phyloP scores from a whole-genome alignment of 163 green algal species.

The Chlamydomonas reinhardtii region DNA sequence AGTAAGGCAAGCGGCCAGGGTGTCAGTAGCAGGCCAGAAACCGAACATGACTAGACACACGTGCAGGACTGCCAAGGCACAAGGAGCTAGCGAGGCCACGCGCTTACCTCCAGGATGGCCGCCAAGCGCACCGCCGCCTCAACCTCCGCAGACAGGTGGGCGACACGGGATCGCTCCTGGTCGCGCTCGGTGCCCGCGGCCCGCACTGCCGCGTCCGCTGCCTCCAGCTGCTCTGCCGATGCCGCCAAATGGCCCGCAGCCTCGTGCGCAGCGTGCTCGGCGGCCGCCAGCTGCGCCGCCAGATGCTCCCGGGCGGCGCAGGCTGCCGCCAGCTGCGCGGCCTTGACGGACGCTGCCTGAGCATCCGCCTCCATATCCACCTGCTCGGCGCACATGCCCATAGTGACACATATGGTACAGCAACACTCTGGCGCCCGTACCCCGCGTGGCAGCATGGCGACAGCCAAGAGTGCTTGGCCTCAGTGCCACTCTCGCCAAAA shows the following conservation, averaged over 20 bases:
- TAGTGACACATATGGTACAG: no score
- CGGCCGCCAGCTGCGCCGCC: not conserved
- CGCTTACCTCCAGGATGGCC: not conserved
- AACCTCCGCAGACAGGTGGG: not conserved
- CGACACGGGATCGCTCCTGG: not conserved
- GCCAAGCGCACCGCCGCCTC: not conserved
- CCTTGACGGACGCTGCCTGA: not conserved
- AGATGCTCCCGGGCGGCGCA: not conserved
- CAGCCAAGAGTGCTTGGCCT: no score
- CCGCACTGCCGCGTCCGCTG: conserved; percentile 4
- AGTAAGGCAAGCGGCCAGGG: no score
- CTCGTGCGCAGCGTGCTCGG: not conserved
- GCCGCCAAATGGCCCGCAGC: not conserved
- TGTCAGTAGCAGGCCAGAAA: no score
- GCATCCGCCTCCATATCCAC: not conserved
- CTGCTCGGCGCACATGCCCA: not conserved
- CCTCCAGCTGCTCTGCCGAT: not conserved
- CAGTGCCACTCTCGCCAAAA: not conserved
- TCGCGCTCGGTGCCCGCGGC: not conserved
- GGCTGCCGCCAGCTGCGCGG: no score
- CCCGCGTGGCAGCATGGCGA: no score
- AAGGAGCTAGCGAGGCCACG: no score
- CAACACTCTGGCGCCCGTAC: not conserved
- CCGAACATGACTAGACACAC: no score
- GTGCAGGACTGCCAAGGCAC: no score